Evolutionary conservation across 257 asterid species (phyloP).

Genomic region (Haberlea rhodopensis): DNA sequence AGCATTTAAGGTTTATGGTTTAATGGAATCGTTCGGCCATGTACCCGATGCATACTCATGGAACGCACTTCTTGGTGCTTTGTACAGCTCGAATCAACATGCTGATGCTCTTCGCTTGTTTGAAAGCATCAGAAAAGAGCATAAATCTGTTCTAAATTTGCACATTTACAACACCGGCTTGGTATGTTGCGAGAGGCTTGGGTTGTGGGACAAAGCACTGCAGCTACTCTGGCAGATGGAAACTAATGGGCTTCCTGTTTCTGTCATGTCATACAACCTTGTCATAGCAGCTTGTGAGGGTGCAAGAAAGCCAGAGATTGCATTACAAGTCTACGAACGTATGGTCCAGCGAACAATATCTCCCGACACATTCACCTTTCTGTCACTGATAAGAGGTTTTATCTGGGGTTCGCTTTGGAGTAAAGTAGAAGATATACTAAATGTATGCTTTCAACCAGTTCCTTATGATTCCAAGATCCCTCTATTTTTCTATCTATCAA

Average conservation of each 20-base stretch:
- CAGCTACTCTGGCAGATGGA: constrained; percentile 84
- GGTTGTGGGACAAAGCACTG: constrained; percentile 73
- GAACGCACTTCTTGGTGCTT: constrained; percentile 76
- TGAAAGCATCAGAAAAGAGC: constrained; percentile 50
- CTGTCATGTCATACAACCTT: constrained; percentile 72
- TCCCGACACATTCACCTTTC: constrained; percentile 70
- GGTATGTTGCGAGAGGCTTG: constrained; percentile 76
- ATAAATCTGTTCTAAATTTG: constrained; percentile 40
- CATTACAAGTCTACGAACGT: constrained; percentile 66
- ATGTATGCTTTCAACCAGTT: constrained; percentile 39
- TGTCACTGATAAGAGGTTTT: constrained; percentile 70
- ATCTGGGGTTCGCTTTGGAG: constrained; percentile 83
- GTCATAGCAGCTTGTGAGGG: constrained; percentile 91
- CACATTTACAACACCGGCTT: constrained; percentile 66
- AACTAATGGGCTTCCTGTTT: constrained; percentile 45
- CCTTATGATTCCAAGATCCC: not conserved
- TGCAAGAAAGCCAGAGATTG: constrained; percentile 71
- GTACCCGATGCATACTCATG: constrained; percentile 84
- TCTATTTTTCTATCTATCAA: not conserved
- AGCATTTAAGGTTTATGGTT: constrained; percentile 56
- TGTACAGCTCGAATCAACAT: constrained; percentile 56
- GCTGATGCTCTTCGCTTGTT: constrained; percentile 63
- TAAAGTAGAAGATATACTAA: constrained; percentile 65
- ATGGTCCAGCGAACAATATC: constrained; percentile 53
- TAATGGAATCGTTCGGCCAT: constrained; percentile 58